Base-by-base conservation (phyloP, 805 yeast species). In the Suhomyces xylopsoci region DNA sequence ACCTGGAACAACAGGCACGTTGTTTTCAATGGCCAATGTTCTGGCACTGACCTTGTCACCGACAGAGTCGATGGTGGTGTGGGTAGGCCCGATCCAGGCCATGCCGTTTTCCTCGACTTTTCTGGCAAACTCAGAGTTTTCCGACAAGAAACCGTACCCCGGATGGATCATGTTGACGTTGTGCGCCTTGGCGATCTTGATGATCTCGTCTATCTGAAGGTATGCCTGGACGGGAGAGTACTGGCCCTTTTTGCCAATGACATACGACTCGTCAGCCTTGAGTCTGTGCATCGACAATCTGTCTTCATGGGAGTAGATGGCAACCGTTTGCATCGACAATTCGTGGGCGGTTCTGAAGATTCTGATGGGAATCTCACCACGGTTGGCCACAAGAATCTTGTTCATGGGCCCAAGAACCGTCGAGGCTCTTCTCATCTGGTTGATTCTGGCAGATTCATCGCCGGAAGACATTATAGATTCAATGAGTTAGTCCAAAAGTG, bases 1-100 rank as follows among this genome's bases (percentile, higher is more conserved):
- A 67, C 99, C 99, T 6, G 99, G 99, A 24, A 93, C 97, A 38
- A 86, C 87, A 12, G 99, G 98, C 17, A 93, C 99, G 52, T 83
- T 70, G 63, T 90, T 90, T 58, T 79, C 78, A 48, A 80, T 81
- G 50, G 99, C 99, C 63, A 93, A 80, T 61, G 77, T 82, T 78
- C 99, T 84, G 45, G 99, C 99, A 58, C 90, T 81, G 43, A 94
- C 98, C 77, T 93, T 93, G 76, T 93, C 99, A 69, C 99, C 99
- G 28, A 93, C 97, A 15, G 94, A 76, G 62, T 93, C 97, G 62
- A 93, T 93, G 55, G 96, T 94, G 51, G 77, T 76, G 63, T 87
- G 83, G 19, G 91, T 82, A 26, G 99, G 99, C 24, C 99, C 99
- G 59, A 93, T 82, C 98, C 99, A 93, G 50, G 89, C 89, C 65